These are phyloP conservation scores for Labyrinthula sp. DNA, from an alignment of 352 stramenopile genomes.

Conservation along the genomic window DNA sequence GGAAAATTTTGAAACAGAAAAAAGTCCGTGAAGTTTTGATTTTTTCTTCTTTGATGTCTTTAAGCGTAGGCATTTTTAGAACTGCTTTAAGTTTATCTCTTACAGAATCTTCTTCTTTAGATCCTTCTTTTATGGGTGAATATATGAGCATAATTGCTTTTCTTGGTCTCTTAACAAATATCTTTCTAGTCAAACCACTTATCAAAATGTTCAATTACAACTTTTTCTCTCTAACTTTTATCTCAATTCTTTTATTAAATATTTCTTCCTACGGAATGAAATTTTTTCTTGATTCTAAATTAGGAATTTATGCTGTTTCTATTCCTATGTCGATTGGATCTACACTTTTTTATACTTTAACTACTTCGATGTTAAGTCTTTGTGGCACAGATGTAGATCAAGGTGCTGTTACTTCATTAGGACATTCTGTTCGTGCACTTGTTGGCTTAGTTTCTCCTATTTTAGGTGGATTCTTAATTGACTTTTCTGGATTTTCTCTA, in stretches of 20 bases:
- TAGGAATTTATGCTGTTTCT: slow-evolving; percentile 16
- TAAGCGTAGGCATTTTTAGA: slow-evolving; percentile 21
- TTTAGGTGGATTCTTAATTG: slow-evolving; percentile 17
- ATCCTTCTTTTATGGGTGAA: slow-evolving; percentile 5
- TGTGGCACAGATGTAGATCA: slow-evolving; percentile 7
- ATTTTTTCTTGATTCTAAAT: too few relatives aligned
- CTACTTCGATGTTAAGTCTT: slow-evolving; percentile 27
- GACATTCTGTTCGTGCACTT: slow-evolving; percentile 22
- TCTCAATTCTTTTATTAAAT: too few relatives aligned
- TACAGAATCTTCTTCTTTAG: slow-evolving; percentile 2
- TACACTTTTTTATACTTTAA: slow-evolving; percentile 29
- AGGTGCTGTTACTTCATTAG: slow-evolving; percentile 28
- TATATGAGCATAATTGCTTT: slow-evolving; percentile 28
- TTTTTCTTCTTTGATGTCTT: slow-evolving; percentile 8
- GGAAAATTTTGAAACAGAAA: neutral
- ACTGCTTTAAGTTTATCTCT: slow-evolving; percentile 14
- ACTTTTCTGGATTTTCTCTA: slow-evolving; percentile 1
- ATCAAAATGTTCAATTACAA: too few relatives aligned
- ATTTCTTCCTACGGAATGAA: too few relatives aligned
- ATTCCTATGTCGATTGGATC: slow-evolving; percentile 23
- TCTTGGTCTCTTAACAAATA: slow-evolving; percentile 18
- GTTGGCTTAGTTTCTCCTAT: slow-evolving; percentile 27
- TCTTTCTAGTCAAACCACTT: slow-evolving; percentile 6
- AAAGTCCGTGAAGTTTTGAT: slow-evolving; percentile 1
- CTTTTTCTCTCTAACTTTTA: too few relatives aligned